Evolutionary conservation across 140 eudicot genomes (phyloP), one percentile per base, ranked within the genome.

Genomic region (Flaveria floridana): DNA sequence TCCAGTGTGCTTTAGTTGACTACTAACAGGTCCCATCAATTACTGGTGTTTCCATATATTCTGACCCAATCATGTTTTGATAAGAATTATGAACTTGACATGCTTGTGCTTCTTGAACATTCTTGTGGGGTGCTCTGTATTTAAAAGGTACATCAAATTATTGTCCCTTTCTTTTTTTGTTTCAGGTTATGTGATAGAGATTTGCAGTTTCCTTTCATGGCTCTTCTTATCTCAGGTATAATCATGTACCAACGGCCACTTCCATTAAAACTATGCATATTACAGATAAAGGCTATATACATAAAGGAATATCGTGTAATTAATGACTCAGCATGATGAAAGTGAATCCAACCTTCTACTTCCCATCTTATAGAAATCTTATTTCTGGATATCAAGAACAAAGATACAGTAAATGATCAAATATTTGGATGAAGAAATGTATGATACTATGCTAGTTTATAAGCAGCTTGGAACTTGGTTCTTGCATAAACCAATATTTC

Each of bases 151-250:
- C 42, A 46, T 76, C 20, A 47, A 75, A 57, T 71, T 58, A 74
- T 75, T 44, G 16, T 70, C 61, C 42, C 15, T 16, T 65, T 52
- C 3, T 56, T 72, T 47, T 50, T 51, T 8, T 71, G 39, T 47
- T 9, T 78, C 72, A 94, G 99, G 89, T 75, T 94, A 73, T 80
- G 79, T 12, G 88, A 88, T 70, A 80, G 69, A 76, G 87, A 88
- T 61, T 77, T 94, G 82, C 87, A 84, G 80, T 94, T 94, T 78
- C 99, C 99, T 64, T 94, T 94, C 77, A 70, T 90, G 86, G 99
- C 87, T 70, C 89, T 90, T 78, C 99, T 94, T 75, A 80, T 94
- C 53, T 94, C 99, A 84, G 99, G 99, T 88, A 78, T 55, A 74
- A 64, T 71, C 6, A 81, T 16, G 23, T 47, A 39, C 74, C n/a